These are phyloP conservation scores for Aspergillus cristatus DNA, from an alignment of 495 filamentous ascomycete species.

Conservation along the genomic window DNA sequence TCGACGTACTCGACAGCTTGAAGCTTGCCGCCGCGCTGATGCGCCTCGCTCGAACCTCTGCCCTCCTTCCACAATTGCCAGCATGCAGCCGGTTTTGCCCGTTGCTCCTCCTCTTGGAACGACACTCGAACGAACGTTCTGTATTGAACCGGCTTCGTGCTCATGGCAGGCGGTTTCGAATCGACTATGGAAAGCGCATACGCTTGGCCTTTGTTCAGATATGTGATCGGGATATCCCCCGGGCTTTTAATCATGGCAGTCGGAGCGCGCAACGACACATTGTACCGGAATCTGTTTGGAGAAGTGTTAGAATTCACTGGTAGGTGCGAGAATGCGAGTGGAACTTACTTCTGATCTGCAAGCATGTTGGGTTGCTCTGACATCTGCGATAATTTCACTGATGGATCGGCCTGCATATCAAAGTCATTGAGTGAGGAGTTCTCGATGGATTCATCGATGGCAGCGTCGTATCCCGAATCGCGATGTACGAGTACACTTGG, in stretches of 20 bases:
- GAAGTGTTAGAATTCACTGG: conserved; percentile 4
- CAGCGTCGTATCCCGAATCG: conserved; percentile 64
- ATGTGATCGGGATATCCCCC: conserved; percentile 87
- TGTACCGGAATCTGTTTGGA: conserved; percentile 74
- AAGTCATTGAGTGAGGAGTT: conserved; percentile 48
- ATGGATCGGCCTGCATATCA: conserved; percentile 27
- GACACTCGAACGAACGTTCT: conserved; percentile 84
- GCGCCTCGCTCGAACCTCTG: conserved; percentile 77
- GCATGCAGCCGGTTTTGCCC: conserved; percentile 68
- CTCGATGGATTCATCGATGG: conserved; percentile 58
- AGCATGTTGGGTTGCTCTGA: conserved; percentile 11
- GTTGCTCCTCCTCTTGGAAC: conserved; percentile 88
- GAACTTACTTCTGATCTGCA: conserved; percentile 41
- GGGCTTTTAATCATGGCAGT: conserved; percentile 90
- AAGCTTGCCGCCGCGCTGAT: conserved; percentile 75
- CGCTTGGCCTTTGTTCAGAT: conserved; percentile 93
- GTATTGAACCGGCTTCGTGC: conserved; percentile 49
- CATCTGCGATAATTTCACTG: conserved; percentile 16
- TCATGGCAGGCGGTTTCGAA: conserved; percentile 34
- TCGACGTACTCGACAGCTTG: conserved; percentile 94
- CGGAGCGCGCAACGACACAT: conserved; percentile 81
- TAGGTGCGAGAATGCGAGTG: conserved; percentile 5
- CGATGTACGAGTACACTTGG: conserved; percentile 73
- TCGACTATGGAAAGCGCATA: conserved; percentile 77
- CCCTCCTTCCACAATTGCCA: conserved; percentile 98